These are phyloP conservation scores for Acorus calamus DNA, from an alignment of 106 monocot species.

Conservation along the genomic window DNA sequence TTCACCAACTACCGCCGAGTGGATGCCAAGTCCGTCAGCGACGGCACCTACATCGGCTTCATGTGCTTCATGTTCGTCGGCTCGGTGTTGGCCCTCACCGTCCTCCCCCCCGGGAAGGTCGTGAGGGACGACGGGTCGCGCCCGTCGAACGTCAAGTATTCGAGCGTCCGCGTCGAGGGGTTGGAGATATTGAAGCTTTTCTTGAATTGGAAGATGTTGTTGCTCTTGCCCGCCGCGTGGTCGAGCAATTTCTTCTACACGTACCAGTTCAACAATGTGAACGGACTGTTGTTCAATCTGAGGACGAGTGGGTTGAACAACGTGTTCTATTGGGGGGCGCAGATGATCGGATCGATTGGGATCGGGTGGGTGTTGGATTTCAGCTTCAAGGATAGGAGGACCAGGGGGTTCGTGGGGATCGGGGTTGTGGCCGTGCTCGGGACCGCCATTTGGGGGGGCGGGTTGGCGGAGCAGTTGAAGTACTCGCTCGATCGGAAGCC, in stretches of 20 bases:
- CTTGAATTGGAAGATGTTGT: constrained; percentile 72
- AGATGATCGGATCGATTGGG: constrained; percentile 71
- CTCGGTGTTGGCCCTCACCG: constrained; percentile 43
- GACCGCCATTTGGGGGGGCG: constrained; percentile 81
- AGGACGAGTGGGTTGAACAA: constrained; percentile 87
- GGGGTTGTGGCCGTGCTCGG: constrained; percentile 44
- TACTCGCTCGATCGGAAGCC: constrained; percentile 33
- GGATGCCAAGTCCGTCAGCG: constrained; percentile 61
- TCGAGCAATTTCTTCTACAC: constrained; percentile 98
- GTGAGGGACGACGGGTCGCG: constrained; percentile 59
- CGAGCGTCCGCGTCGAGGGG: constrained; percentile 34
- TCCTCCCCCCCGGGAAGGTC: constrained; percentile 55
- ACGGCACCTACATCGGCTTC: constrained; percentile 91
- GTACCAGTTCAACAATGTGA: constrained; percentile 98
- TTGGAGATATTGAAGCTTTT: constrained; percentile 53
- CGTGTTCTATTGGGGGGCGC: constrained; percentile 93
- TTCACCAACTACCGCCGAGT: constrained; percentile 62
- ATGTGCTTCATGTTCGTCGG: constrained; percentile 85
- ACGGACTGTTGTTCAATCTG: constrained; percentile 67
- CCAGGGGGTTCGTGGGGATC: constrained; percentile 60
- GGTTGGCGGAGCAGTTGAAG: constrained; percentile 68
- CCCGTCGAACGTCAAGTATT: constrained; percentile 32
- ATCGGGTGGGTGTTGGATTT: constrained; percentile 72
- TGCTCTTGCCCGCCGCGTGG: constrained; percentile 77
- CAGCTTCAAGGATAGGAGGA: constrained; percentile 46